Conservation (phyloP, 2,329 filamentous ascomycete genomes). For the Cladorrhinum sp. region DNA sequence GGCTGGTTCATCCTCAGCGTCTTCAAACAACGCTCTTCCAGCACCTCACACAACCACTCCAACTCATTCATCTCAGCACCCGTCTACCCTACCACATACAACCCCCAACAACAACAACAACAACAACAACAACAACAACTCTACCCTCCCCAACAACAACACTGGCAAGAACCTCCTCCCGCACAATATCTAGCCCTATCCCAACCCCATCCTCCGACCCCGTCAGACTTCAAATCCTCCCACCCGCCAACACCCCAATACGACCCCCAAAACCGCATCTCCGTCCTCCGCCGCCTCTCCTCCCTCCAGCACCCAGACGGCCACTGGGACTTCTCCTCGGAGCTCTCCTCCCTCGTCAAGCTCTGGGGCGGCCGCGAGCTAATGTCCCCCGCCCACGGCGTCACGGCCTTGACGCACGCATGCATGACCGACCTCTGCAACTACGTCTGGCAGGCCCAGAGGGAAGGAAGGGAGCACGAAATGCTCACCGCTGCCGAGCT, state of each 20-base stretch:
- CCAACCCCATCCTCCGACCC: neutral
- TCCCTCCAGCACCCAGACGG: constrained; percentile 23
- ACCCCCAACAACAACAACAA: neutral
- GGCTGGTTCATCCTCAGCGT: constrained; percentile 20
- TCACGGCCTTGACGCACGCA: constrained; percentile 22
- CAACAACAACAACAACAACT: constrained; percentile 5
- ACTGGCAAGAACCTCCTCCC: neutral
- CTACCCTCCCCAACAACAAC: neutral
- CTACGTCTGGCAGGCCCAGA: constrained; percentile 22
- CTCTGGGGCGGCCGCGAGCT: constrained; percentile 15
- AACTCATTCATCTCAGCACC: neutral
- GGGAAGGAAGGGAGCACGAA: constrained; percentile 20
- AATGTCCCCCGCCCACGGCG: constrained; percentile 9
- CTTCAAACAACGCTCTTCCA: neutral
- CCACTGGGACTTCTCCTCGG: constrained; percentile 17
- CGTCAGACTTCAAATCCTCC: neutral
- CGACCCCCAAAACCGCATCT: constrained; percentile 23
- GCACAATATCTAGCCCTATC: neutral
- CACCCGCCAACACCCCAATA: constrained; percentile 6
- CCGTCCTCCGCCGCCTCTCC: constrained; percentile 19
- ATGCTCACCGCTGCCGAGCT: constrained; percentile 19
- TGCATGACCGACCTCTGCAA: constrained; percentile 20
- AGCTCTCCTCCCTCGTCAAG: constrained; percentile 20
- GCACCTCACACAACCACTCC: neutral
- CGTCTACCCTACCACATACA: neutral